Percentiles rank a stretch among this genome's conserved stretches.
phyloP scores from a whole-genome alignment of 768 basidiomycete genomes.

The Suillus alpinus region DNA sequence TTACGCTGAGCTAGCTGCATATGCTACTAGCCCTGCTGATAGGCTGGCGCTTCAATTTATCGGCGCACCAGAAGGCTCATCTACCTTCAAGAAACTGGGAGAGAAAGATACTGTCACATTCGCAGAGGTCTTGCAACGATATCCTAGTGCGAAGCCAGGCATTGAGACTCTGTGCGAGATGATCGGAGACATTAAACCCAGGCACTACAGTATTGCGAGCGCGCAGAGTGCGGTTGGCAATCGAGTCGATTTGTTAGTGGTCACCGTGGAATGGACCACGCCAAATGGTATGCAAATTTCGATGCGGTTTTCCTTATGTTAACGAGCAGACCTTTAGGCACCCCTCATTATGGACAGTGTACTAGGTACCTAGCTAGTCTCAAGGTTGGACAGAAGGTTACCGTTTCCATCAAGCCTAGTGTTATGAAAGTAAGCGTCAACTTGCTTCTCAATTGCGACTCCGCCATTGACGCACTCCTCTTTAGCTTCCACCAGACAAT shows the following conservation, averaged over 20 bases:
- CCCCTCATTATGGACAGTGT: slow-evolving; percentile 86
- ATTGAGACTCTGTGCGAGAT: slow-evolving; percentile 86
- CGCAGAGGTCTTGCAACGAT: slow-evolving; percentile 78
- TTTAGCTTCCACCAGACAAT: slow-evolving; percentile 76
- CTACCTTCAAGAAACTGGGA: slow-evolving; percentile 92
- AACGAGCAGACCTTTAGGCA: slow-evolving; percentile 45
- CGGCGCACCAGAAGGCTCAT: slow-evolving; percentile 83
- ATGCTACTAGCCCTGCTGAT: slow-evolving; percentile 70
- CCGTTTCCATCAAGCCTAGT: slow-evolving; percentile 96
- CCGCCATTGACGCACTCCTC: slow-evolving; percentile 10
- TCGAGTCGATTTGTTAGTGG: slow-evolving; percentile 90
- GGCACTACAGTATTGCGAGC: slow-evolving; percentile 98
- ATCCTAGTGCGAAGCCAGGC: slow-evolving; percentile 73
- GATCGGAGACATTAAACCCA: slow-evolving; percentile 92
- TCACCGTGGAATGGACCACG: slow-evolving; percentile 92
- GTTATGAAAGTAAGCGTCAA: slow-evolving; percentile 85
- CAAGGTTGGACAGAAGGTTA: slow-evolving; percentile 86
- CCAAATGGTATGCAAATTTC: slow-evolving; percentile 62
- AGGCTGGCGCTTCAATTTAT: slow-evolving; percentile 86
- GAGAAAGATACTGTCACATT: slow-evolving; percentile 96
- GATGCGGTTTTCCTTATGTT: neutral
- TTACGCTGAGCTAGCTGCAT: slow-evolving; percentile 80
- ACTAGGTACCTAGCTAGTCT: slow-evolving; percentile 90
- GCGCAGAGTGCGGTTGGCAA: slow-evolving; percentile 94
- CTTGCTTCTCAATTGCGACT: neutral